Evolutionary conservation across 148 eudicot species (phyloP).

Genomic region (Talinum fruticosum): DNA sequence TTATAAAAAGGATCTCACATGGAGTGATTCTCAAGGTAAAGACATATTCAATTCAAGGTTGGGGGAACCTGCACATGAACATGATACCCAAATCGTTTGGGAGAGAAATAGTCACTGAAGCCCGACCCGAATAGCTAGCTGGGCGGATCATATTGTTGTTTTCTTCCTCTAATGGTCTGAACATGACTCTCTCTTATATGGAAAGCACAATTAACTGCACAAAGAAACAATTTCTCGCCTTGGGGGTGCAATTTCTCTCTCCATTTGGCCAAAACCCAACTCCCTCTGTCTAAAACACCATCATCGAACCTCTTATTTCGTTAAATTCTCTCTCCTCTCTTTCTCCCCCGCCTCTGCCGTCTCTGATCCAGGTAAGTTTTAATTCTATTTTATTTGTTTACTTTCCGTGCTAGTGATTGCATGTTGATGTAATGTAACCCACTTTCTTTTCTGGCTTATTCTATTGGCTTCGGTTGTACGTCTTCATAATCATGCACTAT

Average conservation of each 20-base stretch:
- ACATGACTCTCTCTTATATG: neutral
- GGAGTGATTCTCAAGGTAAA: no score
- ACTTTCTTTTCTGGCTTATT: neutral
- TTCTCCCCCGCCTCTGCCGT: neutral
- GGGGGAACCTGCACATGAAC: no score
- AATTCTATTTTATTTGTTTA: no score
- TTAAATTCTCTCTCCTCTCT: neutral
- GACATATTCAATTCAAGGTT: no score
- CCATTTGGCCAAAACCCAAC: no score
- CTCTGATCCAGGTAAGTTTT: constrained; percentile 17
- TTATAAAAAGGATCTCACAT: no score
- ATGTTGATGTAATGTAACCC: neutral
- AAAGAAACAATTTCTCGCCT: neutral
- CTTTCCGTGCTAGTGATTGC: neutral
- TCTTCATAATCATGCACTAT: constrained; percentile 25
- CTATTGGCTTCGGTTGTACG: constrained; percentile 25
- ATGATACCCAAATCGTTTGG: no score
- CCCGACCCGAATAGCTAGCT: neutral
- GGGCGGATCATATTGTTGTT: no score
- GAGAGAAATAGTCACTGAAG: no score
- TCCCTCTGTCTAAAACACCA: no score
- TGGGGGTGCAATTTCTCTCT: neutral
- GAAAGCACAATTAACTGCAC: neutral
- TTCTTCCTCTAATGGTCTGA: neutral
- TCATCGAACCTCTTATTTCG: neutral